Evolutionary conservation across 2,329 filamentous ascomycete genomes (phyloP).

Genomic region (Colletotrichum trifolii): DNA sequence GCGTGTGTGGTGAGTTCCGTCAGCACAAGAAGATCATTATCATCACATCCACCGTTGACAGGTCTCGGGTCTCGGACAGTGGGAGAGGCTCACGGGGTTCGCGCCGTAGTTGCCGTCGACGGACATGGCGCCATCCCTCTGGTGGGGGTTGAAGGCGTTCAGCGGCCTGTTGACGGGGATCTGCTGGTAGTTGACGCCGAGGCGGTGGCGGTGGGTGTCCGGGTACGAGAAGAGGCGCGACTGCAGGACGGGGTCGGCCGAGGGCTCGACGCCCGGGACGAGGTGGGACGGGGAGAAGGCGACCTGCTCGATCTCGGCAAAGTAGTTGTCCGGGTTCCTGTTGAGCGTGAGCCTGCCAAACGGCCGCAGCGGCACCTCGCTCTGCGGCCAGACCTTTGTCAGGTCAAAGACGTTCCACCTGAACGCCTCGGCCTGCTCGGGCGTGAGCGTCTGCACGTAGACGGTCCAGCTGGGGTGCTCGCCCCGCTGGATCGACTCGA

Average conservation of each 20-base stretch:
- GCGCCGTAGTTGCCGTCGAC: slow-evolving; percentile 72
- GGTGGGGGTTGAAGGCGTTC: slow-evolving; percentile 73
- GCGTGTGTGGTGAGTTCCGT: neutral
- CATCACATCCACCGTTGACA: no score
- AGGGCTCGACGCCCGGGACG: slow-evolving; percentile 71
- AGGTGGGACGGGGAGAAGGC: slow-evolving; percentile 74
- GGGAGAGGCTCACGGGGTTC: slow-evolving; percentile 52
- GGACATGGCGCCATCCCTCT: slow-evolving; percentile 79
- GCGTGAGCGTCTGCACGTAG: slow-evolving; percentile 72
- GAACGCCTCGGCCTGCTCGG: slow-evolving; percentile 70
- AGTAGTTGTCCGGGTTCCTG: slow-evolving; percentile 74
- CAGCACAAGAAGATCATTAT: no score
- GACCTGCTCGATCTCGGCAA: slow-evolving; percentile 75
- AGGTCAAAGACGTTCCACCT: slow-evolving; percentile 75
- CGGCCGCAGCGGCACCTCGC: slow-evolving; percentile 68
- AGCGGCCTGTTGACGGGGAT: slow-evolving; percentile 70
- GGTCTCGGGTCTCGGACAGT: no score
- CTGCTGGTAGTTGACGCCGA: slow-evolving; percentile 73
- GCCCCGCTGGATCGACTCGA: slow-evolving; percentile 69
- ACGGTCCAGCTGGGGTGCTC: slow-evolving; percentile 73
- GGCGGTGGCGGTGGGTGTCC: slow-evolving; percentile 71
- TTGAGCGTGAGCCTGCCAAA: slow-evolving; percentile 74
- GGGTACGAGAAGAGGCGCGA: slow-evolving; percentile 70
- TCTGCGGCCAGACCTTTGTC: slow-evolving; percentile 76
- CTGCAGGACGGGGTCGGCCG: slow-evolving; percentile 72